These are phyloP conservation scores for Ochetophila trinervis DNA, from an alignment of 306 rosid genomes.

Conservation along the genomic window DNA sequence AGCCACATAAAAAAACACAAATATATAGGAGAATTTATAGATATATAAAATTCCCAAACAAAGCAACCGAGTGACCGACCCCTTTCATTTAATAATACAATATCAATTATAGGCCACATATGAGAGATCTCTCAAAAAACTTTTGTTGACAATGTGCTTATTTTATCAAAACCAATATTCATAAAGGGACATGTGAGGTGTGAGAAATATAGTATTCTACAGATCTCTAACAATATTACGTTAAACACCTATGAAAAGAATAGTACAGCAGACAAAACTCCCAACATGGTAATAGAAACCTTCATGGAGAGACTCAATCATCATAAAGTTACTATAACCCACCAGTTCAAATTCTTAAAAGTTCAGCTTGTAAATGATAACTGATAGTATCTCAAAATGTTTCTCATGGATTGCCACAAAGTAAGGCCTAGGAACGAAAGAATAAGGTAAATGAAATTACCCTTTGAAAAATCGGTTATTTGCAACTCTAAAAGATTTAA, in stretches of 20 bases:
- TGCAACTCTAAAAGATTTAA: background rate
- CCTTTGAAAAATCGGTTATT: background rate
- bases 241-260: background rate
- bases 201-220: background rate
- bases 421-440: background rate
- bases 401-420: background rate
- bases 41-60: background rate
- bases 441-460: background rate
- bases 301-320: background rate
- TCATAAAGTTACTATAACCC: constrained; percentile 8
- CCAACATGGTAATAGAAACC: background rate
- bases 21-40: background rate
- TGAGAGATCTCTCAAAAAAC: too few relatives aligned
- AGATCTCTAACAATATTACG: background rate
- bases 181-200: background rate
- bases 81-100: background rate
- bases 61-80: background rate
- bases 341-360: background rate
- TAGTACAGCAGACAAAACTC: background rate
- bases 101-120: background rate
- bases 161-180: background rate
- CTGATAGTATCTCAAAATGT: background rate
- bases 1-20: constrained; percentile 7
- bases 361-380: background rate
- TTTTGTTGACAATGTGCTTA: background rate